These are phyloP conservation scores for Coemansia sp. DNA, from an alignment of 192 early-diverging fungal genomes.

Conservation along the genomic window DNA sequence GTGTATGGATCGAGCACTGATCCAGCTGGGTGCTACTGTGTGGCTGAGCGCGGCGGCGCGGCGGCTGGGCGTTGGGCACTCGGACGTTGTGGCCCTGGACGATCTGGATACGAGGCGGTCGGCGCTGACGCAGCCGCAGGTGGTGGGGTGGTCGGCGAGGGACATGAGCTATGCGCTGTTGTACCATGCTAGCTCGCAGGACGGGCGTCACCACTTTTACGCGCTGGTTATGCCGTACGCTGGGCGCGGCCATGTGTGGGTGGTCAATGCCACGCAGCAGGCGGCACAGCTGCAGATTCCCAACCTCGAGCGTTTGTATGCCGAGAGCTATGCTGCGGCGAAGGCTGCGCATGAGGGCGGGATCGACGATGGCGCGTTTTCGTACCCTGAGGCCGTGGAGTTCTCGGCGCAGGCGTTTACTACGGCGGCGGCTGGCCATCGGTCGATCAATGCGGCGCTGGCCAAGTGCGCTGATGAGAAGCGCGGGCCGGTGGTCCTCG, in stretches of 20 bases:
- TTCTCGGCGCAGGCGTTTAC: conserved; percentile 35
- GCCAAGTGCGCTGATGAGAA: conserved; percentile 63
- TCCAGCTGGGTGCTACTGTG: conserved; percentile 69
- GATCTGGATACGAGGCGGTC: conserved; percentile 41
- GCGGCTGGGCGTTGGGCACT: conserved; percentile 20
- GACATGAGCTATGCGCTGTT: conserved; percentile 74
- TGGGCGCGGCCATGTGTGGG: conserved; percentile 64
- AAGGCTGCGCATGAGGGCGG: not conserved
- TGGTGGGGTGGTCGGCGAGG: conserved; percentile 12
- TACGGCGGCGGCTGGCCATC: conserved; percentile 30
- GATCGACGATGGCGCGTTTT: conserved; percentile 43
- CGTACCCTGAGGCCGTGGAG: conserved; percentile 42
- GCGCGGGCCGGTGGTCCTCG: conserved; percentile 70
- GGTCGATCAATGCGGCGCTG: conserved; percentile 64
- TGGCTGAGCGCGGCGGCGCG: conserved; percentile 34
- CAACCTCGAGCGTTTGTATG: conserved; percentile 70
- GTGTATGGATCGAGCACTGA: conserved; percentile 77
- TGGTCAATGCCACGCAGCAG: conserved; percentile 67
- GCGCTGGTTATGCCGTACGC: conserved; percentile 70
- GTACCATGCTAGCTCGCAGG: conserved; percentile 64
- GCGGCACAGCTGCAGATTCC: conserved; percentile 69
- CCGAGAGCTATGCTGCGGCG: conserved; percentile 53
- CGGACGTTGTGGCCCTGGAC: conserved; percentile 32
- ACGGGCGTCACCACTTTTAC: conserved; percentile 59
- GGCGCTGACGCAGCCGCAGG: conserved; percentile 18